Percentiles rank a stretch among this genome's conserved stretches.
phyloP scores from a whole-genome alignment of 352 stramenopile genomes.

The Thraustochytrium striatum region DNA sequence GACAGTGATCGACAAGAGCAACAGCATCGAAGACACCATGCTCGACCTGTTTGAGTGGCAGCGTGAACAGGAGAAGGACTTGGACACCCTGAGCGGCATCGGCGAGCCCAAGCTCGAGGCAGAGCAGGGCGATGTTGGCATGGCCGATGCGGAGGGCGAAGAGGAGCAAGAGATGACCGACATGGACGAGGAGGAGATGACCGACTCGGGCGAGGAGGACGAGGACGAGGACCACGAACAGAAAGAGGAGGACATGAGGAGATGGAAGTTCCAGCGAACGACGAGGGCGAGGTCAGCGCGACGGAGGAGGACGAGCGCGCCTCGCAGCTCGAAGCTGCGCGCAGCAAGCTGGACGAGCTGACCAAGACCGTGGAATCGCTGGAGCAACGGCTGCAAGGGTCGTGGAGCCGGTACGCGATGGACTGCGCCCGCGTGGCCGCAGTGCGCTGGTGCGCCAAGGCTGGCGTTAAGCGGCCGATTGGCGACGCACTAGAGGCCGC shows the following conservation, averaged over 20 bases:
- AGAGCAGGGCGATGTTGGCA: too few species aligned
- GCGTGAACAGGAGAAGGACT: too few species aligned
- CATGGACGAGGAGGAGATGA: too few species aligned
- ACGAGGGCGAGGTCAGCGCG: background rate
- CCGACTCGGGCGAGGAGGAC: too few species aligned
- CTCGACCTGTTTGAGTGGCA: too few species aligned
- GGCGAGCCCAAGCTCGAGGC: too few species aligned
- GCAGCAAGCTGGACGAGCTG: background rate
- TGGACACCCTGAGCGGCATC: too few species aligned
- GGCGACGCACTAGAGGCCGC: constrained; percentile 12
- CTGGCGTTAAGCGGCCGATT: background rate
- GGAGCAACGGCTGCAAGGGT: background rate
- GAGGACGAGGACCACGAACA: background rate
- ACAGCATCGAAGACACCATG: too few species aligned
- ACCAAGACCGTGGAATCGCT: background rate
- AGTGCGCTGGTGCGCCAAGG: background rate
- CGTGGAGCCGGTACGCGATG: background rate
- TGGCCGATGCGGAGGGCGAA: too few species aligned
- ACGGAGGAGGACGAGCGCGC: background rate
- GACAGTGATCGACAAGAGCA: too few species aligned
- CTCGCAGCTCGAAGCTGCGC: background rate
- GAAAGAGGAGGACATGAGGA: background rate
- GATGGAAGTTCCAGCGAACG: background rate
- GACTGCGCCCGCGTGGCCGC: background rate
- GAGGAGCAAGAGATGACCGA: too few species aligned